phyloP scores from a whole-genome alignment of 805 yeast genomes.

The Helenozyma baotianmanensis region DNA sequence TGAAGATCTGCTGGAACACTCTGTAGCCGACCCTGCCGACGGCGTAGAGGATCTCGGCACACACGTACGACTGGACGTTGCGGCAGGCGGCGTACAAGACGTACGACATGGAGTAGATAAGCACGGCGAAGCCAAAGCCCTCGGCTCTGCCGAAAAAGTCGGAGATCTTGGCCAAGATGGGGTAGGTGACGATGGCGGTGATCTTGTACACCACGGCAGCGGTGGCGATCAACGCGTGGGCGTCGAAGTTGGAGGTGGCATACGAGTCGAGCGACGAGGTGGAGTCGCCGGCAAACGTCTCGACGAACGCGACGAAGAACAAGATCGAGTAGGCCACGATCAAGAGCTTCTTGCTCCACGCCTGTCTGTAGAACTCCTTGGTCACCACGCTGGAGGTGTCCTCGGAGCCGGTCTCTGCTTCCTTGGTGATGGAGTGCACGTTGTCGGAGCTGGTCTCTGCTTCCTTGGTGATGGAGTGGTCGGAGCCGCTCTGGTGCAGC shows the following conservation, averaged over 20 bases:
- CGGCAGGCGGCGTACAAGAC: constrained; percentile 33
- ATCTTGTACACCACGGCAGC: constrained; percentile 36
- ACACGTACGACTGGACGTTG: constrained; percentile 30
- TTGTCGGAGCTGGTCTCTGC: no score
- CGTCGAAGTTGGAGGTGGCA: constrained; percentile 37
- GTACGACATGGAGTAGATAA: constrained; percentile 30
- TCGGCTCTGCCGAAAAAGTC: constrained; percentile 39
- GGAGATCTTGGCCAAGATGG: constrained; percentile 37
- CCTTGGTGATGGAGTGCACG: no score
- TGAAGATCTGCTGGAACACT: constrained; percentile 29
- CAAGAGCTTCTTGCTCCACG: constrained; percentile 17
- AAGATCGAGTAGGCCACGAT: constrained; percentile 18
- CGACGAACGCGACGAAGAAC: constrained; percentile 23
- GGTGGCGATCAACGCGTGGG: constrained; percentile 37
- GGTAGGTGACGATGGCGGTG: constrained; percentile 33
- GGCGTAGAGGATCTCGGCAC: constrained; percentile 32
- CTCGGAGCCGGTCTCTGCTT: no score
- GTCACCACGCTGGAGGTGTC: no score
- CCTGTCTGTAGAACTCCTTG: neutral
- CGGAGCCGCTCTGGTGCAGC: no score
- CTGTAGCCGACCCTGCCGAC: constrained; percentile 35
- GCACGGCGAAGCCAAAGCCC: constrained; percentile 28
- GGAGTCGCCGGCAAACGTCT: constrained; percentile 9
- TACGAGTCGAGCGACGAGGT: constrained; percentile 12
- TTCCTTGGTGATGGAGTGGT: no score